Evolutionary conservation across 768 basidiomycete species (phyloP).

Genomic region (Pleurotus platypus): DNA sequence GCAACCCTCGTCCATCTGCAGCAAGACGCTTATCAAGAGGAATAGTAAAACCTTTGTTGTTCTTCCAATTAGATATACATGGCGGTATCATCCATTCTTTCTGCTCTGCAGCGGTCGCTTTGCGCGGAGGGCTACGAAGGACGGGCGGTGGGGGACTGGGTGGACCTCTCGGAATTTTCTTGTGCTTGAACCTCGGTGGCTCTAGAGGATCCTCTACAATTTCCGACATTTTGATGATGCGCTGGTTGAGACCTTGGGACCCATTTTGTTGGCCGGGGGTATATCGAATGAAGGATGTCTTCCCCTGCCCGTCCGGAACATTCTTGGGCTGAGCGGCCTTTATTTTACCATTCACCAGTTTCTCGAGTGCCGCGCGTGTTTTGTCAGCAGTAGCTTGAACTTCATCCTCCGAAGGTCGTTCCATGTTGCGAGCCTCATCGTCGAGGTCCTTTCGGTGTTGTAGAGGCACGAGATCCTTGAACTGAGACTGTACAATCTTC

Average conservation of each 20-base stretch:
- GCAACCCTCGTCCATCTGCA: slow-evolving; percentile 96
- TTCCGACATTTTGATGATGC: slow-evolving; percentile 99
- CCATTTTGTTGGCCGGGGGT: slow-evolving; percentile 90
- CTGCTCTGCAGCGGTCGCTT: slow-evolving; percentile 95
- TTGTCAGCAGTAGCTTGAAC: slow-evolving; percentile 88
- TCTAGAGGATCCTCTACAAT: slow-evolving; percentile 97
- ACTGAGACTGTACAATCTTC: slow-evolving; percentile 88
- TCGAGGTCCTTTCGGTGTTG: slow-evolving; percentile 84
- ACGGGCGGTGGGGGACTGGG: slow-evolving; percentile 97
- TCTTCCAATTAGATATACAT: slow-evolving; percentile 99
- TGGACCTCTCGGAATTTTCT: slow-evolving; percentile 96
- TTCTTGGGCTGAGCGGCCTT: slow-evolving; percentile 98
- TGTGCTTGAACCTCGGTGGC: slow-evolving; percentile 96
- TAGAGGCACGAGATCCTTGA: slow-evolving; percentile 96
- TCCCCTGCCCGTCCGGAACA: slow-evolving; percentile 79
- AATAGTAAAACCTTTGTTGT: slow-evolving; percentile 99
- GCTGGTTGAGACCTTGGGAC: slow-evolving; percentile 71
- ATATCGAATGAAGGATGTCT: slow-evolving; percentile 90
- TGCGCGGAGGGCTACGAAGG: slow-evolving; percentile 90
- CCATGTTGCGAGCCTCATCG: slow-evolving; percentile 73
- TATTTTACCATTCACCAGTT: slow-evolving; percentile 92
- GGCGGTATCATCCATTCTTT: slow-evolving; percentile 99
- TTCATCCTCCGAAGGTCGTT: slow-evolving; percentile 91
- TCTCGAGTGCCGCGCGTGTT: slow-evolving; percentile 89
- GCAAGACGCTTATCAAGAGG: slow-evolving; percentile 97